A percentile compares a stretch with the other conserved stretches of the same genome.
Conservation (phyloP, 139 green algal species). For the Closterium sp. region DNA sequence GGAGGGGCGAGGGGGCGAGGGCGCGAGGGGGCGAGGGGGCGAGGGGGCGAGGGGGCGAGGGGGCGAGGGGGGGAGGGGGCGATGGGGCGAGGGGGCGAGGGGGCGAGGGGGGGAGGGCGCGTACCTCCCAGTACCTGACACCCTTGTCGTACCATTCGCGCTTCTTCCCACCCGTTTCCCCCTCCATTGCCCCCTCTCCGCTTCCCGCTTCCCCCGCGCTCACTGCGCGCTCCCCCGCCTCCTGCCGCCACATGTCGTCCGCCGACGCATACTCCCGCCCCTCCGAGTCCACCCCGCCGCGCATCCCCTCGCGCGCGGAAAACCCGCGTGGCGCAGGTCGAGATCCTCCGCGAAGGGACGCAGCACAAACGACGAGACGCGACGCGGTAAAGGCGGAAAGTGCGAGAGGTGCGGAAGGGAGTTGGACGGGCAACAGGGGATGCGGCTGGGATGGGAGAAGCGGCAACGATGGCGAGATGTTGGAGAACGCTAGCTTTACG, state of each 20-base stretch:
- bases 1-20: neutral
- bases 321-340: neutral
- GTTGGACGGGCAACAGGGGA: neutral
- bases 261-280: conserved; percentile 8
- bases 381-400: neutral
- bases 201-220: neutral
- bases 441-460: neutral
- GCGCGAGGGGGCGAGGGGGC: neutral
- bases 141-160: conserved; percentile 45
- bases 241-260: conserved; percentile 33
- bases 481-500: neutral
- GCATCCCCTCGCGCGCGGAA: neutral
- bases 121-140: conserved; percentile 45
- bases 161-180: conserved; percentile 20
- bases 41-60: neutral
- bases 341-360: neutral
- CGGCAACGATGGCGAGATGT: neutral
- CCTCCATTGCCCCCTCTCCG: neutral
- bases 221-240: conserved; percentile 28
- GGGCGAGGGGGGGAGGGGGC: too few relatives aligned
- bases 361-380: neutral
- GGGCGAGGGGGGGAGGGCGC: neutral
- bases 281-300: neutral
- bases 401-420: neutral
- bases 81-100: too few relatives aligned